Conservation (phyloP, 495 filamentous ascomycete species). For the Trichoderma orchidacearum region DNA sequence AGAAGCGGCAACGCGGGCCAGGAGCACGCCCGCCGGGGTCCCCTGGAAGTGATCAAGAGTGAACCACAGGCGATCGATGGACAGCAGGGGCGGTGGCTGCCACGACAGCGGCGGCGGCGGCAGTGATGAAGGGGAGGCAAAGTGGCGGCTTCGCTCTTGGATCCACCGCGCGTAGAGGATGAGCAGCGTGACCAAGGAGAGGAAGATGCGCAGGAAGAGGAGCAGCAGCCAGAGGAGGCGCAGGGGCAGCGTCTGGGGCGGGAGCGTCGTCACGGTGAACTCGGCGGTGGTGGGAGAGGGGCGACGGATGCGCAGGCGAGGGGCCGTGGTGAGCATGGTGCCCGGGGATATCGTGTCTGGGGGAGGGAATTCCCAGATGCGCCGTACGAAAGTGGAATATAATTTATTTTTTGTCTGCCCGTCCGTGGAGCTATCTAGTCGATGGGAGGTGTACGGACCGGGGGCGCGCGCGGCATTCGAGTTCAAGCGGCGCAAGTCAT, state of each 20-base stretch:
- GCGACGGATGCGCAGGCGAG: constrained; percentile 49
- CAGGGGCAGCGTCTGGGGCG: constrained; percentile 40
- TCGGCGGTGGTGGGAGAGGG: constrained; percentile 78
- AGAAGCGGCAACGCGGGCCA: constrained; percentile 27
- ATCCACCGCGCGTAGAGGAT: constrained; percentile 19
- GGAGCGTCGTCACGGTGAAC: constrained; percentile 70
- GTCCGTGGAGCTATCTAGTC: neutral
- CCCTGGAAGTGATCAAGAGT: constrained; percentile 20
- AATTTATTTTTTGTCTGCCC: neutral
- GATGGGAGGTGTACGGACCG: neutral
- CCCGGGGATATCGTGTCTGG: neutral
- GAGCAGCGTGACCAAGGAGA: constrained; percentile 18
- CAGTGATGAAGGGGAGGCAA: neutral
- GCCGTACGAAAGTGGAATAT: neutral
- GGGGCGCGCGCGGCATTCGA: neutral
- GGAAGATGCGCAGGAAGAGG: constrained; percentile 29
- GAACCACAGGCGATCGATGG: constrained; percentile 18
- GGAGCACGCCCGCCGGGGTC: constrained; percentile 15
- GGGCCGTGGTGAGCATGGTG: constrained; percentile 36
- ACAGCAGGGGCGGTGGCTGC: constrained; percentile 11
- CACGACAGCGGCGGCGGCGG: constrained; percentile 3
- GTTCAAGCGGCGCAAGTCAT: neutral
- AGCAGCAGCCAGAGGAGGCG: constrained; percentile 37
- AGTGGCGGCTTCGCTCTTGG: constrained; percentile 6
- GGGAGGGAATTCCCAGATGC: neutral